Evolutionary conservation across 176 grass and related monocot genomes (phyloP).

Genomic region (Eleusine indica): DNA sequence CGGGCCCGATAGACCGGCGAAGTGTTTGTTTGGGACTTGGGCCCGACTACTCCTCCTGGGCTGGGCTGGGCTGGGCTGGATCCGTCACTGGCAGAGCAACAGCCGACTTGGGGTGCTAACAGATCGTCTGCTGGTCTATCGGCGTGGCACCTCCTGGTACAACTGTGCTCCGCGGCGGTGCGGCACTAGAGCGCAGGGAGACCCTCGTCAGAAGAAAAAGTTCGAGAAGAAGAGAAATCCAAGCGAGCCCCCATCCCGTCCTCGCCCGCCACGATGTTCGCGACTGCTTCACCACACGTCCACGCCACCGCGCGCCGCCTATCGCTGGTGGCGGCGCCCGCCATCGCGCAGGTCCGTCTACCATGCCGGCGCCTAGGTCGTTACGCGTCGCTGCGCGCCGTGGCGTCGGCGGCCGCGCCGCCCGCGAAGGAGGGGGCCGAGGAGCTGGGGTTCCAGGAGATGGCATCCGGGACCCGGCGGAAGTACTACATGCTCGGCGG

Average conservation of each 20-base stretch:
- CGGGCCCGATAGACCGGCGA: no score
- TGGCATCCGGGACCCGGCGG: constrained; percentile 58
- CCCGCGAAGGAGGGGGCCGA: constrained; percentile 46
- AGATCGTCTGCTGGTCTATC: neutral
- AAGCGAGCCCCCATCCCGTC: neutral
- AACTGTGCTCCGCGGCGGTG: constrained; percentile 1
- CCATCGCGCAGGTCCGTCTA: constrained; percentile 20
- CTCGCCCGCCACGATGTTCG: constrained; percentile 48
- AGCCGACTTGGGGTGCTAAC: no score
- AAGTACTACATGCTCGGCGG: constrained; percentile 91
- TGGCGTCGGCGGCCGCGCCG: constrained; percentile 32
- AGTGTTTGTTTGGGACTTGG: no score
- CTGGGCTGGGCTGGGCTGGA: no score
- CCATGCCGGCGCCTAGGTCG: neutral
- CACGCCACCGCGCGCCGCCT: constrained; percentile 40
- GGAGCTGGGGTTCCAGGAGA: constrained; percentile 69
- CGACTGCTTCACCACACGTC: constrained; percentile 34
- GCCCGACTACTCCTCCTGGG: no score
- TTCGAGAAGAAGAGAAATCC: constrained; percentile 3
- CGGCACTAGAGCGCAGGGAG: neutral
- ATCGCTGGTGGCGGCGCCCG: constrained; percentile 9
- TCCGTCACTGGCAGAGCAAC: no score
- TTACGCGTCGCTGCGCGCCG: constrained; percentile 24
- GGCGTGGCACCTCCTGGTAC: constrained; percentile 13
- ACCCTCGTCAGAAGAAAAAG: constrained; percentile 4